Conservation (phyloP, 768 basidiomycete genomes). For the Boletus rubescentipes region DNA sequence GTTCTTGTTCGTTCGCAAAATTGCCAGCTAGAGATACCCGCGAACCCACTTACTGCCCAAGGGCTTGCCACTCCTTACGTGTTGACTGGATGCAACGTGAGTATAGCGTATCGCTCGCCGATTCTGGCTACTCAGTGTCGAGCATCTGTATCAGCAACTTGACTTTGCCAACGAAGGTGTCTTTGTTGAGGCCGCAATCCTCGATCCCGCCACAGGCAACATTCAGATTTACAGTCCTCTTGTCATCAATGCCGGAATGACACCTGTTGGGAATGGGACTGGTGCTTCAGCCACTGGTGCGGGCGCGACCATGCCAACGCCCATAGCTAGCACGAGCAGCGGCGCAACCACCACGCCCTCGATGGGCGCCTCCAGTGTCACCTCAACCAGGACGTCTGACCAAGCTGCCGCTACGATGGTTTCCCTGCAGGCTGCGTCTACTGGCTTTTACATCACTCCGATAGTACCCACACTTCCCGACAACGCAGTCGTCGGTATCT, state of each 20-base stretch:
- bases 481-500: constrained; percentile 25
- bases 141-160: constrained; percentile 20
- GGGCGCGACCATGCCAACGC: not conserved
- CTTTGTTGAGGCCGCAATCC: constrained; percentile 30
- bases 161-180: constrained; percentile 25
- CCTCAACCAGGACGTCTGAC: not conserved
- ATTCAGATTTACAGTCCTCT: constrained; percentile 30
- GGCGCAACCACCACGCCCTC: not conserved
- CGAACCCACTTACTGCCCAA: constrained; percentile 22
- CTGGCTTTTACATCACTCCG: constrained; percentile 25
- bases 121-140: not conserved
- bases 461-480: constrained; percentile 23
- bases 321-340: not conserved
- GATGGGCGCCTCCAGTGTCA: not conserved
- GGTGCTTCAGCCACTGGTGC: not conserved
- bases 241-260: constrained; percentile 32
- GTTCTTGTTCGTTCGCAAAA: constrained; percentile 20
- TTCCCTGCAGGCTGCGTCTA: constrained; percentile 11
- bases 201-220: constrained; percentile 27
- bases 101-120: not conserved
- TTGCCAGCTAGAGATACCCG: constrained; percentile 23
- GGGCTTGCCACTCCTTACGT: constrained; percentile 29
- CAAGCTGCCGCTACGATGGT: not conserved
- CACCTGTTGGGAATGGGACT: constrained; percentile 8
- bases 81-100: constrained; percentile 29